These are phyloP conservation scores for Geoglossum glabrum DNA, from an alignment of 495 filamentous ascomycete species.

Conservation along the genomic window DNA sequence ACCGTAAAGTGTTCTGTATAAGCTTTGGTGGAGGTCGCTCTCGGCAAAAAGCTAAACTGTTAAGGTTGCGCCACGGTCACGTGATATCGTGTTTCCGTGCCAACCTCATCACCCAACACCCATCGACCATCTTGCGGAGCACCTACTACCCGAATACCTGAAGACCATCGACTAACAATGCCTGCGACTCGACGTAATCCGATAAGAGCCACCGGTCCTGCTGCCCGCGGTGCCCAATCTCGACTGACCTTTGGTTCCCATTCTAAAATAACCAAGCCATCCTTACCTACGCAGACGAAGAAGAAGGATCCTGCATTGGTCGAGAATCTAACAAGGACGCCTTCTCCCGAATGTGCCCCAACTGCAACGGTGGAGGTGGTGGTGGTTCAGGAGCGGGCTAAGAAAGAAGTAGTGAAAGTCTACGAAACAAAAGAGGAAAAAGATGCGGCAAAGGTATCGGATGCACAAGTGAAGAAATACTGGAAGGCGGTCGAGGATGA, in stretches of 20 bases:
- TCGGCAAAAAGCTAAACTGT: no score
- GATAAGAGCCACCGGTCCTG: slow-evolving; percentile 3
- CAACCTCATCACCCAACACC: neutral
- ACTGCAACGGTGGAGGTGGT: slow-evolving; percentile 29
- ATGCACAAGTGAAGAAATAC: slow-evolving; percentile 46
- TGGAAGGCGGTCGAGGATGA: slow-evolving; percentile 47
- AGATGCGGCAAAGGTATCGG: slow-evolving; percentile 36
- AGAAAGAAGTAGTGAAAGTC: slow-evolving; percentile 20
- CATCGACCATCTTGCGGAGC: neutral
- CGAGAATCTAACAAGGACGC: slow-evolving; percentile 25
- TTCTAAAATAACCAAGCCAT: slow-evolving; percentile 54
- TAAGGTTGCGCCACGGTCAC: no score
- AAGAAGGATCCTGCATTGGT: slow-evolving; percentile 23
- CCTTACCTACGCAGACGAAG: slow-evolving; percentile 20
- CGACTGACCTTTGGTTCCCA: slow-evolving; percentile 56
- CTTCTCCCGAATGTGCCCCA: slow-evolving; percentile 14
- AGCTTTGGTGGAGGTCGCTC: neutral
- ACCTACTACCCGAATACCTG: neutral
- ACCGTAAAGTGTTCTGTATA: neutral
- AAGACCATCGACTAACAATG: neutral
- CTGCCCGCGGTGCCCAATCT: slow-evolving; percentile 29
- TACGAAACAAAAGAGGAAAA: slow-evolving; percentile 29
- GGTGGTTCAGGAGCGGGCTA: slow-evolving; percentile 24
- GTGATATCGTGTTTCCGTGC: slow-evolving; percentile 1
- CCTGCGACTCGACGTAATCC: neutral